Base-by-base conservation (phyloP, 352 stramenopile species). In the Pythium insidiosum region DNA sequence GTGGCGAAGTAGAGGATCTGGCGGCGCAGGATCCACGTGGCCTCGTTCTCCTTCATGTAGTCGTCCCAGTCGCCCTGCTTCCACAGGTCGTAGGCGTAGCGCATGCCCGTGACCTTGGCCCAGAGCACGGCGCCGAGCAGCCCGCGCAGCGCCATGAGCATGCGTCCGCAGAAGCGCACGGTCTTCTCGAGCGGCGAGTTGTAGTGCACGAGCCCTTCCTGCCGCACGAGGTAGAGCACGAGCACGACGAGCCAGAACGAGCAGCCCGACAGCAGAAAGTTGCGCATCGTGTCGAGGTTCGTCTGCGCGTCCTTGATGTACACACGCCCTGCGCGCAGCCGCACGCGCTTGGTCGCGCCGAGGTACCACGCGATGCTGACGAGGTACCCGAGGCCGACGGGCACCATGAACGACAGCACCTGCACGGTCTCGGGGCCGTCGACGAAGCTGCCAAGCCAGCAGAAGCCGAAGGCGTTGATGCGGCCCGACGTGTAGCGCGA, bases 1-100 rank as follows among this genome's bases (percentile, higher is more conserved):
- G 78, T 88, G 10, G 78, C 81, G 39, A 87, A 94, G 39, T 87
- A 87, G 28, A 94, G 60, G 26, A 88, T 89, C 48, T 94, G 71
- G 15, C 75, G 73, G 21, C 81, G 72, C 33, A 91, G 51, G 19
- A 94, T 73, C 81, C 81, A 94, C 21, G 77, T 84, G 5, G 79
- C 78, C 30, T 90, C 81, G 50, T 94, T 83, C 19, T 88, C 63
- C 43, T 90, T 88, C 26, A 94, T 74, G 49, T 90, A 89, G 43
- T 85, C 73, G 47, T 94, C 81, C 77, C 80, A 94, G 33, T 85
- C 84, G 5, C 71, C 76, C 36, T 83, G 66, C 20, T 71, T 68
- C 81, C 81, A 94, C 20, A 94, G 50, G 30, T 66, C 61, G 50
- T 81, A 88, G 15, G 79, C 83, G 33, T 67, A 73, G 4, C 65